These are phyloP conservation scores for Platismatia glauca DNA, from an alignment of 495 filamentous ascomycete species.

Conservation along the genomic window DNA sequence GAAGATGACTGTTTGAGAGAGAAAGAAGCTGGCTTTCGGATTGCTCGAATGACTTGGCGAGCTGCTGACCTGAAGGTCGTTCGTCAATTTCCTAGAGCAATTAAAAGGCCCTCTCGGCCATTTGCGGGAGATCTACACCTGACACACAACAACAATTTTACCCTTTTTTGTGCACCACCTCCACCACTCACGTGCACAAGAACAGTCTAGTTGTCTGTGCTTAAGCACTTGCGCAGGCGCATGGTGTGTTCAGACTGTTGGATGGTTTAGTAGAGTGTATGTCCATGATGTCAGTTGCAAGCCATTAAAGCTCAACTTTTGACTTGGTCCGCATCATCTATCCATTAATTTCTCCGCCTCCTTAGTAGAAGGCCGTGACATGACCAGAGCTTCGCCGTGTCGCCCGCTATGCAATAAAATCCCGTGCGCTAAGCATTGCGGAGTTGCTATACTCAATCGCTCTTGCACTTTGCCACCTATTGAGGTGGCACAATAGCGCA, in stretches of 20 bases:
- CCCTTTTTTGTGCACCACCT: too few relatives aligned
- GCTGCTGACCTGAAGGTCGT: not conserved
- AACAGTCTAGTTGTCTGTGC: not conserved
- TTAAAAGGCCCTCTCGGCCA: not conserved
- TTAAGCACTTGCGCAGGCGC: not conserved
- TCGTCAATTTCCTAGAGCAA: not conserved
- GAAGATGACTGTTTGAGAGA: not conserved
- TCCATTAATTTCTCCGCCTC: not conserved
- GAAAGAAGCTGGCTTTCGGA: too few relatives aligned
- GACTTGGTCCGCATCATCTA: not conserved
- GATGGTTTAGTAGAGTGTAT: not conserved
- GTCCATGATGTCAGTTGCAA: too few relatives aligned
- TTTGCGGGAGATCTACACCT: not conserved
- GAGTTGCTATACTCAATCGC: not conserved
- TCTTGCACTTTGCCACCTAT: constrained; percentile 18
- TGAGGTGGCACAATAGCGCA: constrained; percentile 36
- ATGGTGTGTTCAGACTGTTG: not conserved
- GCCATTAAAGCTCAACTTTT: not conserved
- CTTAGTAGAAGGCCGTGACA: not conserved
- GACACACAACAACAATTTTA: too few relatives aligned
- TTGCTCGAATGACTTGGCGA: not conserved
- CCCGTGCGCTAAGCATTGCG: not conserved
- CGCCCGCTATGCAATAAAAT: constrained; percentile 13
- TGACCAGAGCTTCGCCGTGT: not conserved
- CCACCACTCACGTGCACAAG: not conserved